Evolutionary conservation across 1,284 basidiomycete species (phyloP), one percentile per base, ranked within the genome.

Genomic region (Acaromyces ingoldii): DNA sequence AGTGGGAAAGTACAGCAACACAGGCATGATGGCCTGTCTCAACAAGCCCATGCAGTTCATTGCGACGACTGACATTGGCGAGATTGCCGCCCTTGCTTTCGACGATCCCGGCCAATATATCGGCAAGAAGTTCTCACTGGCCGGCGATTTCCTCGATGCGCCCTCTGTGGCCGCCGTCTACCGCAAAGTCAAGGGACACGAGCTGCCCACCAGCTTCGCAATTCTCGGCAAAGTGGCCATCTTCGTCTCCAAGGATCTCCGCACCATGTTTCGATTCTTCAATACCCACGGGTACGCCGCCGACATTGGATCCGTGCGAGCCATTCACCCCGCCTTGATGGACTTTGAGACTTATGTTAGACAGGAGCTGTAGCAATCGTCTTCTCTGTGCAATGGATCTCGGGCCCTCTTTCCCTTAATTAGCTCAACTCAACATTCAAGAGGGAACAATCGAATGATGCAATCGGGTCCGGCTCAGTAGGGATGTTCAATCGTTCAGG

Each of bases 1-100:
- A n/a, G 19, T 22, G 13, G 42, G 25, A 3, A 45, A 15, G 19
- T 22, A 31, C 15, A 22, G n/a, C 21, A 45, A 45, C 15, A 29
- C 42, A 13, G 42, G 19, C 26, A 4, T 45, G 2, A 28, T 25
- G 19, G 15, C 42, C 11, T 22, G 13, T 6, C 13, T 28, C n/a
- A n/a, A 30, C 6, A 13, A 6, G 24, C 42, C 42, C 4, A 13
- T 45, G 17, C 42, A 45, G 34, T 28, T 25, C 6, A 45, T 45
- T 4, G 17, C 42, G n/a, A n/a, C 17, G 13, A 28, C 25, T 6
- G 42, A 45, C 34, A 45, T 45, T 30, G 42, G 42, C 19, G 25
- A 45, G 21, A 31, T 29, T 29, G 42, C 42, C 19, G 42, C 42
- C 3, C 19, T 45, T 13, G 42, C 42, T 17, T 45, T 45, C 15